Conservation (phyloP, 192 early-diverging fungal genomes). For the Fimicolochytrium jonesii region DNA sequence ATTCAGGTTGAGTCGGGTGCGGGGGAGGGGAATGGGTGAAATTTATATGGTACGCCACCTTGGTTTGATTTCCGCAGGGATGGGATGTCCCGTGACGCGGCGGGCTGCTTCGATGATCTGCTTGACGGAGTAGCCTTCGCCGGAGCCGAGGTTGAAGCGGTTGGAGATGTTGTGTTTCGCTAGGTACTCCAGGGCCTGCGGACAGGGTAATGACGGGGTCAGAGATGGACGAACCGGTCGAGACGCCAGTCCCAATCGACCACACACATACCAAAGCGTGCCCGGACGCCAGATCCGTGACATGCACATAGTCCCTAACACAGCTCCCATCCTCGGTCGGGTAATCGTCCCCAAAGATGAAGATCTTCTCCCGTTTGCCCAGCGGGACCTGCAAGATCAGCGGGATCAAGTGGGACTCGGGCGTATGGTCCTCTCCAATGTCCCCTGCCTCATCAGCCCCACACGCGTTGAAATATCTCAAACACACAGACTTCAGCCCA, state of each 20-base stretch:
- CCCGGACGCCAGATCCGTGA: slow-evolving; percentile 85
- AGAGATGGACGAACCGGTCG: too few species aligned
- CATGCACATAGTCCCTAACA: slow-evolving; percentile 94
- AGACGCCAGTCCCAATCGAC: too few species aligned
- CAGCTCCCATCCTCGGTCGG: slow-evolving; percentile 87
- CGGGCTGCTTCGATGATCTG: slow-evolving; percentile 85
- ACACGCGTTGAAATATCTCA: slow-evolving; percentile 93
- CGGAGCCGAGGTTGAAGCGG: slow-evolving; percentile 89
- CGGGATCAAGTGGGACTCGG: slow-evolving; percentile 89
- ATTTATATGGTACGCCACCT: slow-evolving; percentile 29
- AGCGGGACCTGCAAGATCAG: slow-evolving; percentile 76
- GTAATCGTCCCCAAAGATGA: slow-evolving; percentile 92
- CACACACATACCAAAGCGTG: slow-evolving; percentile 66
- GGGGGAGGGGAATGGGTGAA: too few species aligned
- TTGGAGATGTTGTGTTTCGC: slow-evolving; percentile 54
- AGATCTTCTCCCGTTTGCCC: slow-evolving; percentile 75
- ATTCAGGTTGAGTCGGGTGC: not conserved
- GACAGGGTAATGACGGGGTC: too few species aligned
- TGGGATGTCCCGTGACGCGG: slow-evolving; percentile 71
- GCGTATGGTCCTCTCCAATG: slow-evolving; percentile 88
- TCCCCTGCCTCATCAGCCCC: slow-evolving; percentile 86
- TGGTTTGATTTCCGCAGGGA: slow-evolving; percentile 65
- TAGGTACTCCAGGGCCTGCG: slow-evolving; percentile 77
- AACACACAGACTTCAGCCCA: slow-evolving; percentile 46
- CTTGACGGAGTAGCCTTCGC: slow-evolving; percentile 87